Evolutionary conservation across 2,329 filamentous ascomycete species (phyloP).

Genomic region (Colletotrichum coccodes): DNA sequence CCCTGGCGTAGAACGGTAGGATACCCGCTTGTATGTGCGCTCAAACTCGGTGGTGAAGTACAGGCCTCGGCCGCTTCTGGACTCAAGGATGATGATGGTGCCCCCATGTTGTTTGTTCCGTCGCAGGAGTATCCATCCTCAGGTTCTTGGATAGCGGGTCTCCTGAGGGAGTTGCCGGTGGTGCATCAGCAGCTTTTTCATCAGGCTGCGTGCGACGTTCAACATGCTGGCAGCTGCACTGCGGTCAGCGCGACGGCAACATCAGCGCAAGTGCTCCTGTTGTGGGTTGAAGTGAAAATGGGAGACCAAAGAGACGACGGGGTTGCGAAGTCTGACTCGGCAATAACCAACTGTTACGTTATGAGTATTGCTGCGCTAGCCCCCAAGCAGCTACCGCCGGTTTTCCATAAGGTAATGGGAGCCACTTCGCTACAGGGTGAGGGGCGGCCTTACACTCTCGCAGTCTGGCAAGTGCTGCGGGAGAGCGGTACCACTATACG

Average conservation of each 20-base stretch:
- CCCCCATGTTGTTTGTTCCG: slow-evolving; percentile 13
- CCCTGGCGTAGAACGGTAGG: not conserved
- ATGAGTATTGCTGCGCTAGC: slow-evolving; percentile 50
- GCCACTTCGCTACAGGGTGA: slow-evolving; percentile 32
- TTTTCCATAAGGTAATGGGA: slow-evolving; percentile 62
- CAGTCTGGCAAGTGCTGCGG: not conserved
- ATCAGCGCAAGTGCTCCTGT: not conserved
- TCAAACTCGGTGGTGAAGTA: not conserved
- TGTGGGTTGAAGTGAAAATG: slow-evolving; percentile 4
- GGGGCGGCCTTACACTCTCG: not conserved
- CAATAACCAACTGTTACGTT: slow-evolving; percentile 57
- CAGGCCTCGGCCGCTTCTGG: not conserved
- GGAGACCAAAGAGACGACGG: not conserved
- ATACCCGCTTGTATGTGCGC: not conserved
- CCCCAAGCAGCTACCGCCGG: slow-evolving; percentile 35
- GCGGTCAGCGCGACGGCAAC: not conserved
- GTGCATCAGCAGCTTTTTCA: not conserved
- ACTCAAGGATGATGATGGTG: slow-evolving; percentile 6
- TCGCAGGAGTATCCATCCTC: slow-evolving; percentile 16
- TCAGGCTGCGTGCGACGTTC: slow-evolving; percentile 15
- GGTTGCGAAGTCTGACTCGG: slow-evolving; percentile 40
- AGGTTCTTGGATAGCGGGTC: not conserved
- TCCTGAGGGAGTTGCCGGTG: not conserved
- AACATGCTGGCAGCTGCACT: not conserved
- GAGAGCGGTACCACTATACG: slow-evolving; percentile 3